A percentile compares a stretch with the other conserved stretches of the same genome.
Conservation (phyloP, 2,329 filamentous ascomycete species). For the Talaromyces sp. region DNA sequence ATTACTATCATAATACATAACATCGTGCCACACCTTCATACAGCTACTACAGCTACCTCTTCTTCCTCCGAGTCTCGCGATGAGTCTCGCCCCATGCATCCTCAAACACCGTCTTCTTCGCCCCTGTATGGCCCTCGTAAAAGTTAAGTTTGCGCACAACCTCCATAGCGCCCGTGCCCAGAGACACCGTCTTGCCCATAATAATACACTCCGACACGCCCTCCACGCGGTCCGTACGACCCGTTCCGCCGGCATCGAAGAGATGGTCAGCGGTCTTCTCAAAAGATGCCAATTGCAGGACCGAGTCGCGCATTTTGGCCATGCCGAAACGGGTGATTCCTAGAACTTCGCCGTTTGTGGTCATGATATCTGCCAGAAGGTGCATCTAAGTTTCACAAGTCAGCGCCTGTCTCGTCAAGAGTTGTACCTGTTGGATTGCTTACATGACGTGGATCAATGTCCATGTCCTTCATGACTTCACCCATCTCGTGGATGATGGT, state of each 20-base stretch:
- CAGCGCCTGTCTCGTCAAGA: background rate
- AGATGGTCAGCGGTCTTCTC: conserved; percentile 98
- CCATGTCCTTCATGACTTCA: conserved; percentile 88
- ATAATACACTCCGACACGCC: conserved; percentile 97
- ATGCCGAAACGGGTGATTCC: conserved; percentile 96
- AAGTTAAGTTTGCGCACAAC: conserved; percentile 76
- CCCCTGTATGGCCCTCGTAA: conserved; percentile 55
- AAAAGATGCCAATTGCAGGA: conserved; percentile 90
- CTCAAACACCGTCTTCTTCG: conserved; percentile 65
- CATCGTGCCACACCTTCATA: background rate
- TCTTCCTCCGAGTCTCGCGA: conserved; percentile 7
- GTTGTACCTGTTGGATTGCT: background rate
- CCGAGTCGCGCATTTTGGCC: conserved; percentile 92
- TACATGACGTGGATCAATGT: conserved; percentile 94
- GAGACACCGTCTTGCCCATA: conserved; percentile 88
- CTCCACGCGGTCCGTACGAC: conserved; percentile 88
- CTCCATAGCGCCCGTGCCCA: conserved; percentile 90
- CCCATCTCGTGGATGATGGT: conserved; percentile 89
- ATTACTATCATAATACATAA: conserved; percentile 8
- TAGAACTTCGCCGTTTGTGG: conserved; percentile 93
- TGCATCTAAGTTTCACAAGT: conserved; percentile 49
- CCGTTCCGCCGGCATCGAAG: conserved; percentile 87
- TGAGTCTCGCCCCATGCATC: conserved; percentile 48
- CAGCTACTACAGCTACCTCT: background rate
- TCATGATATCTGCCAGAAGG: conserved; percentile 96